Base-by-base conservation (phyloP, 768 basidiomycete species). In the Leucocoprinus sp. region DNA sequence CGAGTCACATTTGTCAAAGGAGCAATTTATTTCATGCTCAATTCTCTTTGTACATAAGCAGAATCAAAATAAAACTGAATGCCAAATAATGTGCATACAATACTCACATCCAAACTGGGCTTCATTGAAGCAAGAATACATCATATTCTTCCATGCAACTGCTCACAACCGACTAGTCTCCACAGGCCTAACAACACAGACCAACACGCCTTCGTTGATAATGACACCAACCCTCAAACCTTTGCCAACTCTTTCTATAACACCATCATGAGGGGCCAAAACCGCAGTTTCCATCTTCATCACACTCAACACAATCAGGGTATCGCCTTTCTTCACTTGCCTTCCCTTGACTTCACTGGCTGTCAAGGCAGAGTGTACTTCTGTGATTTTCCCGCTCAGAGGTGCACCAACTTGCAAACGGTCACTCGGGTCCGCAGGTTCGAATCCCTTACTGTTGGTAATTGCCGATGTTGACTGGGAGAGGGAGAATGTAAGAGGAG, bases 221-320 rank as follows among this genome's bases (percentile, higher is more conserved):
- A 69, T 55, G 14, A 51, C 56, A 1, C 67, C 66, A 24, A 53
- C 49, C 24, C 52, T 53, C n/a, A 66, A 50, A 1, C 65, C 66
- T 36, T 57, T 63, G 5, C 66, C 67, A 18, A 57, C 29, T 34
- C 59, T 54, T 38, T 55, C 54, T 4, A 69, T 52, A 38, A 52
- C 45, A 23, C 62, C 64, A 53, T 64, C 61, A 23, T 42, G 46
- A 0, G 61, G 60, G 9, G 63, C 58, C 4, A 49, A 34, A 15
- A 69, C 47, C 3, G 55, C 52, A 44, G 57, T 67, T 46, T 69
- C 67, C 66, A 69, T 69, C 58, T 69, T 69, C 67, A 69, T 69
- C 18, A 64, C 60, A 31, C 63, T 69, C 28, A 69, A 38, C 7
- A 64, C 54, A 19, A 64, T 43, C 15, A 69, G 18, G 3, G 60